A percentile compares a stretch with the other conserved stretches of the same genome.
phyloP scores from a whole-genome alignment of 2,329 filamentous ascomycete genomes.

The Bipolaris cookei region DNA sequence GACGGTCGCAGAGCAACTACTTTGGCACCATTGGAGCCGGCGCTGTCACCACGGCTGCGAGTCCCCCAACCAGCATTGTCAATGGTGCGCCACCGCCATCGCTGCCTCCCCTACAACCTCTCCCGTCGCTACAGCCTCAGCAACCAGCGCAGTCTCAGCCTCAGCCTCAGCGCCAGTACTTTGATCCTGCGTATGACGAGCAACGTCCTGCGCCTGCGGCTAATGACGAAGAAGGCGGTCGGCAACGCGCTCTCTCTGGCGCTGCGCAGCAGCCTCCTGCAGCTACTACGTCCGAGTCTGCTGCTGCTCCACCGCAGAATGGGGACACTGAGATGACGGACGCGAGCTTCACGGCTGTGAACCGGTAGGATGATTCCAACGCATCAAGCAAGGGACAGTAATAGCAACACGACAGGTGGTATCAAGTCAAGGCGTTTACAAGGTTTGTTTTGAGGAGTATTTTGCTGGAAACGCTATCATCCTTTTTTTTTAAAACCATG shows the following conservation, averaged over 20 bases:
- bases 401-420: not conserved
- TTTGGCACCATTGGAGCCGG: conserved; percentile 33
- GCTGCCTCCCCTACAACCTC: conserved; percentile 34
- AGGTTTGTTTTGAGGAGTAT: not conserved
- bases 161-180: conserved; percentile 33
- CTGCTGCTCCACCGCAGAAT: conserved; percentile 34
- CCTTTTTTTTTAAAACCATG: not conserved
- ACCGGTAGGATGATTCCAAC: conserved; percentile 34
- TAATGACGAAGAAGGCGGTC: conserved; percentile 31
- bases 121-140: conserved; percentile 36
- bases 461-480: not conserved
- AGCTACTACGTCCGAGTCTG: conserved; percentile 25
- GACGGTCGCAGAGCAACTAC: conserved; percentile 38
- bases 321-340: conserved; percentile 53
- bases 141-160: conserved; percentile 8
- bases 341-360: conserved; percentile 48
- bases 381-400: too few species aligned
- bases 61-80: conserved; percentile 32
- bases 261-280: conserved; percentile 25
- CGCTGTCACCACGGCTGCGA: conserved; percentile 22
- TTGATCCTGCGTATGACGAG: conserved; percentile 44
- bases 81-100: conserved; percentile 34
- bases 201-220: conserved; percentile 33
- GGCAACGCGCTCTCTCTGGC: conserved; percentile 39
- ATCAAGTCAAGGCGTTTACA: conserved; percentile 15